These are phyloP conservation scores for Isoetes engelmannii DNA, from an alignment of 83 land plant genomes.

Conservation along the genomic window DNA sequence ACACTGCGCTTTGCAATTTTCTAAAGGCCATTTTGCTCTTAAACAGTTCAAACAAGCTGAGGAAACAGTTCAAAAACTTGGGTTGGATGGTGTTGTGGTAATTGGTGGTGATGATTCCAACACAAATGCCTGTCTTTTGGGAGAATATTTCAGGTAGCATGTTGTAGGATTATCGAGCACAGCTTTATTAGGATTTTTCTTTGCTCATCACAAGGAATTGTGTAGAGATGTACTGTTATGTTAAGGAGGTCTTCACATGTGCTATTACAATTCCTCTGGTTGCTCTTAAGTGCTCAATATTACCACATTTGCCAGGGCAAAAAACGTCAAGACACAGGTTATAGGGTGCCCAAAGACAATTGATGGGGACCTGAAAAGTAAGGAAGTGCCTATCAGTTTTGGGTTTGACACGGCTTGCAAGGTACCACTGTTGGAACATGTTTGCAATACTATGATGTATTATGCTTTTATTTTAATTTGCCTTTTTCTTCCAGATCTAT, in stretches of 20 bases:
- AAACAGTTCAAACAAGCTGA: conserved; percentile 94
- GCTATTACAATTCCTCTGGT: not conserved
- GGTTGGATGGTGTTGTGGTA: conserved; percentile 90
- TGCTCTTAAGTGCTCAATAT: not conserved
- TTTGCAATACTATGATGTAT: not conserved
- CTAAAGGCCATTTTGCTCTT: not conserved
- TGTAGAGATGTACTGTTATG: too few relatives aligned
- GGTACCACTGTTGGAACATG: conserved; percentile 29
- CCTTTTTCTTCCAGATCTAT: conserved; percentile 50
- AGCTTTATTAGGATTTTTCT: not conserved
- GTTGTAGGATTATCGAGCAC: not conserved
- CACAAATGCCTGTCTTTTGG: conserved; percentile 96
- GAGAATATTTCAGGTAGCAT: conserved; percentile 76
- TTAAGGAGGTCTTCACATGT: not conserved
- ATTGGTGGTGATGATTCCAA: conserved; percentile 99
- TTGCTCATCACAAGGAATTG: not conserved
- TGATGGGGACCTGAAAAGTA: conserved; percentile 93
- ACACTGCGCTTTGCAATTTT: not conserved
- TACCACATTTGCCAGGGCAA: conserved; percentile 38
- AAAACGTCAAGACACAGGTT: conserved; percentile 72
- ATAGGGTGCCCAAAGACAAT: conserved; percentile 99
- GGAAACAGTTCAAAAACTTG: conserved; percentile 80
- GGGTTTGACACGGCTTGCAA: conserved; percentile 99
- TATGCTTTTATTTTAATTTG: not conserved
- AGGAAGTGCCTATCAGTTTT: conserved; percentile 94